phyloP scores from a whole-genome alignment of 805 yeast species.

The Isabelozyma gotoi region DNA sequence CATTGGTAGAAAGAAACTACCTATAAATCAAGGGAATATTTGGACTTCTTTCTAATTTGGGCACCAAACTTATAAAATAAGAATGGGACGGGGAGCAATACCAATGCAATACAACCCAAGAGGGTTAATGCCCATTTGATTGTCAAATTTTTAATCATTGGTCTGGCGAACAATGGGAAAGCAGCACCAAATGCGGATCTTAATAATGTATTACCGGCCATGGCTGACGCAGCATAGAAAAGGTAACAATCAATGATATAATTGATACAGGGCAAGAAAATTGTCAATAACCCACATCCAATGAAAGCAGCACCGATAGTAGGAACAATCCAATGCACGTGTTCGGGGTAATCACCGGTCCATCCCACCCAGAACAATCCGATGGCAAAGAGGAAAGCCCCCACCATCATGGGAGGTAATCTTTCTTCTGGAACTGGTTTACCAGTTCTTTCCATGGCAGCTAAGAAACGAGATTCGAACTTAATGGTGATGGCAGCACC shows the following conservation, averaged over 20 bases:
- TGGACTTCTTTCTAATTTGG: slow-evolving; percentile 15
- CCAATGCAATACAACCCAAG: slow-evolving; percentile 51
- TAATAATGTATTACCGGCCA: slow-evolving; percentile 62
- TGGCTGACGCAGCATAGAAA: slow-evolving; percentile 59
- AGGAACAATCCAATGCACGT: slow-evolving; percentile 79
- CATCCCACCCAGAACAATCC: slow-evolving; percentile 88
- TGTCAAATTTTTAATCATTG: slow-evolving; percentile 50
- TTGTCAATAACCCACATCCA: slow-evolving; percentile 50
- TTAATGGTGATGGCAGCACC: slow-evolving; percentile 56
- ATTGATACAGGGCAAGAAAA: slow-evolving; percentile 60
- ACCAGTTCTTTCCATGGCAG: slow-evolving; percentile 16
- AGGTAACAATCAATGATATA: slow-evolving; percentile 63
- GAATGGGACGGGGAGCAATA: slow-evolving; percentile 52
- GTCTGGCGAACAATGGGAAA: slow-evolving; percentile 59
- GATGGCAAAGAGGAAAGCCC: slow-evolving; percentile 67
- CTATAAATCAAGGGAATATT: slow-evolving; percentile 4
- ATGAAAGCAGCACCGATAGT: slow-evolving; percentile 43
- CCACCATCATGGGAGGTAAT: slow-evolving; percentile 71
- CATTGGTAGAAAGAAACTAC: not conserved
- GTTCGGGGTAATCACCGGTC: slow-evolving; percentile 74
- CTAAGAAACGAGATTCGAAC: slow-evolving; percentile 48
- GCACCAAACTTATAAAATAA: slow-evolving; percentile 46
- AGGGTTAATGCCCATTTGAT: slow-evolving; percentile 56
- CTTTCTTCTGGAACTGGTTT: slow-evolving; percentile 75
- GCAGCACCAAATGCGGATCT: slow-evolving; percentile 60